A percentile compares a stretch with the other conserved stretches of the same genome.
Conservation (phyloP, 768 basidiomycete species). For the Boletus rubropictus region DNA sequence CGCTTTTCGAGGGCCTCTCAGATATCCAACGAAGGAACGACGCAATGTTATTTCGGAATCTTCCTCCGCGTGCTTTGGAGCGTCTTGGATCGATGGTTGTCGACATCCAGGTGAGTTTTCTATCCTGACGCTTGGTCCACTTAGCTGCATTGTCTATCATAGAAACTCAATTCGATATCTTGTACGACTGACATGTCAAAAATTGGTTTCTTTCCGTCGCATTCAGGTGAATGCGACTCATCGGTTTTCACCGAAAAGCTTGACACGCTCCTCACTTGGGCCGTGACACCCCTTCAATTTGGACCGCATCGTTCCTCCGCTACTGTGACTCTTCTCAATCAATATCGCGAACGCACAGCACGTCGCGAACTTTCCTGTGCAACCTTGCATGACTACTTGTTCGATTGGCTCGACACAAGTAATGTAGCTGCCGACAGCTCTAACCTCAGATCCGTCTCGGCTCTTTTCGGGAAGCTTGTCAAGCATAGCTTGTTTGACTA, state of each 20-base stretch:
- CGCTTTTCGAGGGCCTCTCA: conserved; percentile 53
- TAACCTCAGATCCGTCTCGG: conserved; percentile 56
- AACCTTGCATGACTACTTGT: conserved; percentile 68
- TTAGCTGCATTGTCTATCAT: neutral
- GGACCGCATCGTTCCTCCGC: conserved; percentile 78
- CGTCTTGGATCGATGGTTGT: conserved; percentile 56
- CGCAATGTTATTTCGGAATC: conserved; percentile 66
- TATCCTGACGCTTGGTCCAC: neutral
- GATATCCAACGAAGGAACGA: conserved; percentile 76
- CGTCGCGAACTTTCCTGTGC: conserved; percentile 55
- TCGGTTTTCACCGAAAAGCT: conserved; percentile 60
- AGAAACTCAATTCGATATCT: conserved; percentile 77
- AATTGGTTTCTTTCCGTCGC: conserved; percentile 53
- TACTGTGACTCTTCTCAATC: conserved; percentile 60
- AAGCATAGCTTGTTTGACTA: conserved; percentile 70
- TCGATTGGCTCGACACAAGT: conserved; percentile 74
- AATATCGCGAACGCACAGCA: conserved; percentile 60
- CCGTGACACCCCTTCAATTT: conserved; percentile 72
- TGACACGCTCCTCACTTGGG: conserved; percentile 73
- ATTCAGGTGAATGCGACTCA: conserved; percentile 30
- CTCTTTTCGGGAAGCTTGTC: conserved; percentile 68
- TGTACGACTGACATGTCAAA: conserved; percentile 54
- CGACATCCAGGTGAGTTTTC: conserved; percentile 41
- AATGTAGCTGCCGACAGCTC: conserved; percentile 51
- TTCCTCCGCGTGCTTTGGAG: conserved; percentile 56